Evolutionary conservation across 2,329 filamentous ascomycete genomes (phyloP), one percentile per base, ranked within the genome.

Genomic region (Polytolypa hystricis): DNA sequence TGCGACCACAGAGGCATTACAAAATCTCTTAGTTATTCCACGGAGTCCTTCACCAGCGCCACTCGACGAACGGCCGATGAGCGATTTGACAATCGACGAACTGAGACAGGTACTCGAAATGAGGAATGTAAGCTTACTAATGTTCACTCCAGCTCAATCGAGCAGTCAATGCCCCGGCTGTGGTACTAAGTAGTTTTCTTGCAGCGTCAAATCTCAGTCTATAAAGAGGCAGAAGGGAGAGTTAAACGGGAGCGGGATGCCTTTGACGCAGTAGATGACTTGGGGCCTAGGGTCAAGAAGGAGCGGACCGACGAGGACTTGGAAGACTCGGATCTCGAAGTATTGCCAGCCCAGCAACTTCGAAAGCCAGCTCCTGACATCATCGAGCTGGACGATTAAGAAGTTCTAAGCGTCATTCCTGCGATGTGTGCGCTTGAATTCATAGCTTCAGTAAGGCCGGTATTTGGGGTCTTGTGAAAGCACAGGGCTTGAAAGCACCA

Each of bases 11-110:
- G 52, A 41, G 10, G 41, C 47, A 12, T 45, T 63, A 1, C 49
- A 60, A 38, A 44, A 50, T 1, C 47, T 61, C 2, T 28, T 50
- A 4, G 42, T 63, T 21, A 50, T 62, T 7, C 38, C 35, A 8
- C 28, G 41, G 8, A 40, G 40, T 1, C 53, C 52, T 1, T 51
- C 42, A 8, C 57, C 54, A 1, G 35, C 44, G n/a, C 47, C 46
- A 10, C 28, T 51, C 0, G 45, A 54, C 20, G 40, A 50, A 5
- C 27, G 47, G 16, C 40, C 48, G 2, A 10, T 48, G 5, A 47
- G 52, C 9, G 42, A 46, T 2, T 33, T 51, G 7, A 42, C 42
- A 15, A 7, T 28, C 14, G 47, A 51, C 11, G 53, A 56, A 33
- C 37, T 51, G 38, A 35, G 39, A 7, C 44, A 51, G 30, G 42